Conservation (phyloP, 2,329 filamentous ascomycete species). For the Pseudogymnoascus sp. region DNA sequence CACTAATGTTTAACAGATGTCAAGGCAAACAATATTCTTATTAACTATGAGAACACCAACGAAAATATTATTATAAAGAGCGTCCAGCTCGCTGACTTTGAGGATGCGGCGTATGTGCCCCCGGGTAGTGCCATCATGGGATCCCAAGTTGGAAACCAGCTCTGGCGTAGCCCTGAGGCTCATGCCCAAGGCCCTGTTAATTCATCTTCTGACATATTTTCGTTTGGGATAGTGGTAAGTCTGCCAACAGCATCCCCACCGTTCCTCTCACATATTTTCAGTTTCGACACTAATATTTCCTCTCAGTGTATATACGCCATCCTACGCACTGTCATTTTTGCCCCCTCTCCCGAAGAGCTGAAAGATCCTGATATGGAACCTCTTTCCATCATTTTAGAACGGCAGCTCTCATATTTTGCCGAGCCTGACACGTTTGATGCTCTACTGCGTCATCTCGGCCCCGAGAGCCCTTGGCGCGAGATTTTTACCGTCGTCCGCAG, state of each 20-base stretch:
- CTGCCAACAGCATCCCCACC: neutral
- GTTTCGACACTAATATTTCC: neutral
- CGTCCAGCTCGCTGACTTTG: slow-evolving; percentile 37
- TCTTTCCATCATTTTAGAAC: slow-evolving; percentile 33
- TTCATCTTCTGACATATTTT: slow-evolving; percentile 40
- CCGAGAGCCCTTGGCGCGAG: slow-evolving; percentile 34
- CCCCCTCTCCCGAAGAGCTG: neutral
- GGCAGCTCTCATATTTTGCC: slow-evolving; percentile 43
- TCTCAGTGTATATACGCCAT: neutral
- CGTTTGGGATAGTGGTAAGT: slow-evolving; percentile 39
- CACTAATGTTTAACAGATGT: too few species aligned
- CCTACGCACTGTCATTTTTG: neutral
- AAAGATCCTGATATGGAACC: slow-evolving; percentile 16
- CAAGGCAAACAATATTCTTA: too few species aligned
- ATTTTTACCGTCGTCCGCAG: slow-evolving; percentile 33
- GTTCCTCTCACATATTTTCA: too few species aligned
- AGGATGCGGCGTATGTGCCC: slow-evolving; percentile 37
- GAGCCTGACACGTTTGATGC: slow-evolving; percentile 35
- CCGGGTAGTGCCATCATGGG: slow-evolving; percentile 33
- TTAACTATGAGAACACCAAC: too few species aligned
- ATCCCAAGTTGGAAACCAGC: slow-evolving; percentile 37
- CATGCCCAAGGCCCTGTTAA: slow-evolving; percentile 35
- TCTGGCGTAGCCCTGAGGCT: slow-evolving; percentile 42
- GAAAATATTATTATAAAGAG: slow-evolving; percentile 28
- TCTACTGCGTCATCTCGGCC: slow-evolving; percentile 37